Evolutionary conservation across 805 yeast genomes (phyloP).

Genomic region (Teunomyces barrocoloradensis): DNA sequence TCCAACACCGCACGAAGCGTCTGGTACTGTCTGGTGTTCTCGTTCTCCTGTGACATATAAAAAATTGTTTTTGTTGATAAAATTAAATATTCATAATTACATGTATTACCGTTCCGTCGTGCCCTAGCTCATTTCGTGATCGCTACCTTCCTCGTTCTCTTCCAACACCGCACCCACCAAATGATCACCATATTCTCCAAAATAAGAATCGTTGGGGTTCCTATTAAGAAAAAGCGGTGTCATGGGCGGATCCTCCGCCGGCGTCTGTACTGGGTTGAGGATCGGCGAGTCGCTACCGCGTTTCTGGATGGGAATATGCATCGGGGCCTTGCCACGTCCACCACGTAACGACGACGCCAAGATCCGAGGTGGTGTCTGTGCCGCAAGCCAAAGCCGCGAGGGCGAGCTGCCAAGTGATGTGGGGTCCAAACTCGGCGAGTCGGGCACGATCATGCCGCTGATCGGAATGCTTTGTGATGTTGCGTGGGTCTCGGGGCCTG

Average conservation of each 20-base stretch:
- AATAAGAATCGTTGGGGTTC: constrained; percentile 10
- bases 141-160: constrained; percentile 7
- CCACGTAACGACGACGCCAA: constrained; percentile 12
- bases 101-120: background rate
- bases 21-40: constrained; percentile 14
- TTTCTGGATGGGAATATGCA: constrained; percentile 10
- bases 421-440: constrained; percentile 52
- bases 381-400: constrained; percentile 51
- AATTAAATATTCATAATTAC: background rate
- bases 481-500: constrained; percentile 9
- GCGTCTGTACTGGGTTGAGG: constrained; percentile 42
- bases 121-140: background rate
- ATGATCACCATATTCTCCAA: constrained; percentile 6
- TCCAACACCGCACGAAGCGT: constrained; percentile 35
- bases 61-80: no score
- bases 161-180: constrained; percentile 7
- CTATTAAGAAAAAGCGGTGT: constrained; percentile 31
- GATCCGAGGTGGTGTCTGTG: constrained; percentile 51
- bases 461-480: constrained; percentile 30
- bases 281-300: constrained; percentile 21
- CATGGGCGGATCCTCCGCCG: constrained; percentile 42
- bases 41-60: constrained; percentile 7
- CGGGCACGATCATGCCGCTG: constrained; percentile 33
- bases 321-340: constrained; percentile 3
- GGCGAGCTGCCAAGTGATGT: constrained; percentile 55